Conservation (phyloP, 2,329 filamentous ascomycete genomes). For the Pseudogymnoascus pannorum region DNA sequence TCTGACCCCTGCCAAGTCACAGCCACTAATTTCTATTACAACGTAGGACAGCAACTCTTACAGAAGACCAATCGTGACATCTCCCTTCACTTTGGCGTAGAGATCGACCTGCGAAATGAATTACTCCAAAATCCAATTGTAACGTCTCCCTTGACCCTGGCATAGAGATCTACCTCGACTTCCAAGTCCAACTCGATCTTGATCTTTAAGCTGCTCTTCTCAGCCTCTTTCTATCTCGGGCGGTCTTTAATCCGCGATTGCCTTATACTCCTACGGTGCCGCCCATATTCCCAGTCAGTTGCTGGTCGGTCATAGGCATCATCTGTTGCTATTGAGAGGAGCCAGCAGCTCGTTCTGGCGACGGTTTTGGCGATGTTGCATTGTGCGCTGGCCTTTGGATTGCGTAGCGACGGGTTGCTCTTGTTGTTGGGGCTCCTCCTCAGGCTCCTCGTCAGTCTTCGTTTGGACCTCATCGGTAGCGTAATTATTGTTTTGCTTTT, state of each 20-base stretch:
- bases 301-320: conserved; percentile 15
- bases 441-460: conserved; percentile 42
- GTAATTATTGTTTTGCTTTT: conserved; percentile 12
- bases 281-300: conserved; percentile 25
- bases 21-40: conserved; percentile 15
- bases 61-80: conserved; percentile 17
- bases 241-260: conserved; percentile 34
- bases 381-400: conserved; percentile 17
- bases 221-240: conserved; percentile 28
- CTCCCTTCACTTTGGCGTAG: conserved; percentile 18
- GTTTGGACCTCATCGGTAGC: conserved; percentile 29
- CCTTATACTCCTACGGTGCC: conserved; percentile 24
- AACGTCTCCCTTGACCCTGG: conserved; percentile 27
- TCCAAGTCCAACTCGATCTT: conserved; percentile 36
- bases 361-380: neutral
- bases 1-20: conserved; percentile 5
- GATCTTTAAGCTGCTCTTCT: conserved; percentile 35
- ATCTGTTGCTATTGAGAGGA: conserved; percentile 13
- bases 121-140: conserved; percentile 23
- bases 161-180: conserved; percentile 22
- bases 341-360: conserved; percentile 1
- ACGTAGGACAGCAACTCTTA: neutral
- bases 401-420: conserved; percentile 27
- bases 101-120: conserved; percentile 13
- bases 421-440: conserved; percentile 29